Evolutionary conservation across 225 moss, liverwort and hornwort species (phyloP).

Genomic region (Marchantia polymorpha): DNA sequence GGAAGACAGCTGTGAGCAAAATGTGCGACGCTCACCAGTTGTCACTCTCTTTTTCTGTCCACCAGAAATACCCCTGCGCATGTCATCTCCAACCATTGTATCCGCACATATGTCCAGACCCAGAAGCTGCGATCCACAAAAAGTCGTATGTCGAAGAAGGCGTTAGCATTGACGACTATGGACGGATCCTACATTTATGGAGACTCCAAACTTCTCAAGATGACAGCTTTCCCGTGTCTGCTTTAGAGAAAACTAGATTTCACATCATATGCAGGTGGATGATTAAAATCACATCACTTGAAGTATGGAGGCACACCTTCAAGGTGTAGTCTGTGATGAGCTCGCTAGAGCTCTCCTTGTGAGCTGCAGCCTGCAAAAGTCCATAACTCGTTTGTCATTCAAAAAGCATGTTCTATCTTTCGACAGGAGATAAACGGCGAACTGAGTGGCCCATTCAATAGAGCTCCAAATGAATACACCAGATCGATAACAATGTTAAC

Average conservation of each 20-base stretch:
- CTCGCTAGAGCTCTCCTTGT: conserved; percentile 65
- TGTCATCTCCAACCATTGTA: conserved; percentile 55
- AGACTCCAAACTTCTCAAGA: conserved; percentile 29
- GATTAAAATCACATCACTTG: not conserved
- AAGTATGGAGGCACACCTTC: conserved; percentile 40
- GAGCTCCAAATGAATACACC: too few species aligned
- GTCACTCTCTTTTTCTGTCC: conserved; percentile 76
- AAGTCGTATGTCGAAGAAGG: not conserved
- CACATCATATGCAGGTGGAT: too few species aligned
- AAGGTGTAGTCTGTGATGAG: conserved; percentile 66
- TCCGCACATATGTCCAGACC: conserved; percentile 74
- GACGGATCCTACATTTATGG: not conserved
- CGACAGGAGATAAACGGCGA: too few species aligned
- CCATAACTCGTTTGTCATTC: too few species aligned
- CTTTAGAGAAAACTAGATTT: not conserved
- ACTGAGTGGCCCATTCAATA: too few species aligned
- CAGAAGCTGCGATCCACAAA: conserved; percentile 41
- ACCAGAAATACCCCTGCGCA: conserved; percentile 80
- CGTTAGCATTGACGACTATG: not conserved
- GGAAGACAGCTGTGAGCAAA: not conserved
- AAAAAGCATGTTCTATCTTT: too few species aligned
- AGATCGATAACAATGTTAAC: not conserved
- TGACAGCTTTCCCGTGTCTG: not conserved
- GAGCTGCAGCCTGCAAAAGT: conserved; percentile 42
- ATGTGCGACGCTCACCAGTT: conserved; percentile 34